These are phyloP conservation scores for Marasmius oreades DNA, from an alignment of 1,284 basidiomycete species.

Conservation along the genomic window DNA sequence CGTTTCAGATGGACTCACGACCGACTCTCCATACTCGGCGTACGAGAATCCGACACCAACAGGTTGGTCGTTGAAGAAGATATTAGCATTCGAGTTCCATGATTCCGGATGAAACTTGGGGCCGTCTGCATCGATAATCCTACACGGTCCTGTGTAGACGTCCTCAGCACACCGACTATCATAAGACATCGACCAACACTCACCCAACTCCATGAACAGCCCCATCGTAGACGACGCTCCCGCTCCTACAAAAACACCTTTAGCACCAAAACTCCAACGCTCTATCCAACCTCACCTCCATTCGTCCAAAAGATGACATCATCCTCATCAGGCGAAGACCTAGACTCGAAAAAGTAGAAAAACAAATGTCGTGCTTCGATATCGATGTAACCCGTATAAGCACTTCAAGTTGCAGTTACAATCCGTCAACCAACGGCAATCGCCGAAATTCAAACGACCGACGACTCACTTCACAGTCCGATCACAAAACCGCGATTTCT, in stretches of 20 bases:
- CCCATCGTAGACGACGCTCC: constrained; percentile 43
- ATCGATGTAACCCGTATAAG: constrained; percentile 58
- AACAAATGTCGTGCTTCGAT: constrained; percentile 71
- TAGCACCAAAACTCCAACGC: neutral
- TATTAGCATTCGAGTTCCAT: constrained; percentile 69
- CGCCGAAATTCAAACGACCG: neutral
- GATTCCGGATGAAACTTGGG: constrained; percentile 53
- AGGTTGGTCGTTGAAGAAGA: constrained; percentile 72
- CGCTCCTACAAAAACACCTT: constrained; percentile 28
- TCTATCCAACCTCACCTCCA: constrained; percentile 8
- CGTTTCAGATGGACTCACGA: constrained; percentile 34
- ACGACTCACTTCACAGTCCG: constrained; percentile 42
- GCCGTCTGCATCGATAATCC: constrained; percentile 39
- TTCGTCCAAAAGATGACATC: constrained; percentile 18
- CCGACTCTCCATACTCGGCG: constrained; percentile 63
- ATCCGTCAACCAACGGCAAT: neutral
- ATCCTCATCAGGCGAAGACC: constrained; percentile 32
- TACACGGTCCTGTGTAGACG: constrained; percentile 40
- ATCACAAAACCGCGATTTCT: constrained; percentile 49
- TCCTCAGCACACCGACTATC: neutral
- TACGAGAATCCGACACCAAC: constrained; percentile 70
- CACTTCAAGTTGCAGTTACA: constrained; percentile 10
- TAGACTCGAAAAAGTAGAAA: constrained; percentile 86
- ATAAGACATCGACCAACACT: neutral
- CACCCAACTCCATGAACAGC: constrained; percentile 49